phyloP scores from a whole-genome alignment of 2,329 filamentous ascomycete genomes.

The Xylariaceae sp. region DNA sequence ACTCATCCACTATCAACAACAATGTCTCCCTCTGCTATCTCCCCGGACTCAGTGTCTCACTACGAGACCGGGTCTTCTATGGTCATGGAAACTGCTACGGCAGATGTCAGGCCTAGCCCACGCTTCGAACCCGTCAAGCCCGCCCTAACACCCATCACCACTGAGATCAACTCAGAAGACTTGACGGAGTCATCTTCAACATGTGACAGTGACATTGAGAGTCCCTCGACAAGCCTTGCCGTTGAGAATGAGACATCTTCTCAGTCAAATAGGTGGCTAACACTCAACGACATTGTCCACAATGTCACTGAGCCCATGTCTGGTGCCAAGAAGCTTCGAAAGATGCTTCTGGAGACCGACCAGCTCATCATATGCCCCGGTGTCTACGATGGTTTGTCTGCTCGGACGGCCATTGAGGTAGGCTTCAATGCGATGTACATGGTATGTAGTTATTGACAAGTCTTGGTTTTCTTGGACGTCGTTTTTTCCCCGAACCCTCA shows the following conservation, averaged over 20 bases:
- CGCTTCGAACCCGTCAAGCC: constrained; percentile 20
- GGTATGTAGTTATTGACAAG: constrained; percentile 30
- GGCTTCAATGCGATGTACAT: constrained; percentile 48
- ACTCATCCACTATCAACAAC: neutral
- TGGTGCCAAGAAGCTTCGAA: constrained; percentile 32
- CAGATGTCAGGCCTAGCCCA: constrained; percentile 17
- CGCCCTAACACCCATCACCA: constrained; percentile 9
- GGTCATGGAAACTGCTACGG: constrained; percentile 15
- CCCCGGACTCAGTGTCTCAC: constrained; percentile 16
- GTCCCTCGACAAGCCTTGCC: constrained; percentile 1
- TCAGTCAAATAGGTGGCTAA: constrained; percentile 11
- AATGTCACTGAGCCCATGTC: constrained; percentile 25
- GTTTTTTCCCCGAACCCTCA: neutral
- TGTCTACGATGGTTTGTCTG: constrained; percentile 48
- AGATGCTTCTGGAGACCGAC: constrained; percentile 30
- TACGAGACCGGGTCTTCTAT: constrained; percentile 20
- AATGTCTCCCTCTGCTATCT: constrained; percentile 21
- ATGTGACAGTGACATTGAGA: constrained; percentile 15
- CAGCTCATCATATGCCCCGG: constrained; percentile 41
- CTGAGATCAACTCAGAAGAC: constrained; percentile 10
- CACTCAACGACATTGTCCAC: constrained; percentile 23
- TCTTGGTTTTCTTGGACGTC: neutral
- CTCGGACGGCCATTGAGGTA: constrained; percentile 42
- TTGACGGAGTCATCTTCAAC: constrained; percentile 13
- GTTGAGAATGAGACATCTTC: neutral